phyloP scores from a whole-genome alignment of 2,329 filamentous ascomycete genomes.

The Coniosporium tulheliwenetii region DNA sequence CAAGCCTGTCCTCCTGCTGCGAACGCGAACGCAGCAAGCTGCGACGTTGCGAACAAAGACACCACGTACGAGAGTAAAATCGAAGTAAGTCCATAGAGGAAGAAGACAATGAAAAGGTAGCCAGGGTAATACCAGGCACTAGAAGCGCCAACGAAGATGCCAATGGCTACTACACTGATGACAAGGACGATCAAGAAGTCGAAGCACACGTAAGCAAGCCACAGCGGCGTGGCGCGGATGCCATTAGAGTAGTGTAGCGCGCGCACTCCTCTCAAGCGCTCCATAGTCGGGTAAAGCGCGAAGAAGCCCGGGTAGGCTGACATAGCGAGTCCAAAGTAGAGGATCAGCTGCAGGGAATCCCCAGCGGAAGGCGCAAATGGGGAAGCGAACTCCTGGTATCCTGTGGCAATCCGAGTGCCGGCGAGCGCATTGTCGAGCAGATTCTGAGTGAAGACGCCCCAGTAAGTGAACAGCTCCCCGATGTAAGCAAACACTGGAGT shows the following conservation, averaged over 20 bases:
- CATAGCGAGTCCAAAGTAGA: constrained; percentile 70
- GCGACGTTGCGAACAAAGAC: constrained; percentile 63
- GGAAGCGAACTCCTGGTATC: constrained; percentile 60
- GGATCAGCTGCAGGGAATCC: constrained; percentile 59
- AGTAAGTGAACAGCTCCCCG: constrained; percentile 46
- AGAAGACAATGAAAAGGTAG: constrained; percentile 69
- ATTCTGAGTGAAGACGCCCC: constrained; percentile 70
- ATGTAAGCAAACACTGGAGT: constrained; percentile 56
- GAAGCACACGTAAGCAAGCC: constrained; percentile 69
- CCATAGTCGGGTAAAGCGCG: constrained; percentile 73
- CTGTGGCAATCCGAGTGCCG: constrained; percentile 52
- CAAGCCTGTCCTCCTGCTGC: constrained; percentile 58
- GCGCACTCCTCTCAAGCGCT: constrained; percentile 63
- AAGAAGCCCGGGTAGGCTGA: constrained; percentile 74
- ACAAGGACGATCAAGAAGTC: constrained; percentile 62
- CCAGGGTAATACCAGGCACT: constrained; percentile 61
- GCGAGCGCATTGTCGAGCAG: constrained; percentile 66
- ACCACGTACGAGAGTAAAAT: constrained; percentile 66
- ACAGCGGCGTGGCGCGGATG: constrained; percentile 65
- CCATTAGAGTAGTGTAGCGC: constrained; percentile 86
- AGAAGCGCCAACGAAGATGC: constrained; percentile 51
- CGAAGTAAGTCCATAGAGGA: constrained; percentile 66
- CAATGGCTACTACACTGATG: constrained; percentile 48
- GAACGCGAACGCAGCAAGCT: constrained; percentile 73
- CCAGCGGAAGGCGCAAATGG: constrained; percentile 56